phyloP scores from a whole-genome alignment of 768 basidiomycete genomes.

The Infundibulicybe gibba region DNA sequence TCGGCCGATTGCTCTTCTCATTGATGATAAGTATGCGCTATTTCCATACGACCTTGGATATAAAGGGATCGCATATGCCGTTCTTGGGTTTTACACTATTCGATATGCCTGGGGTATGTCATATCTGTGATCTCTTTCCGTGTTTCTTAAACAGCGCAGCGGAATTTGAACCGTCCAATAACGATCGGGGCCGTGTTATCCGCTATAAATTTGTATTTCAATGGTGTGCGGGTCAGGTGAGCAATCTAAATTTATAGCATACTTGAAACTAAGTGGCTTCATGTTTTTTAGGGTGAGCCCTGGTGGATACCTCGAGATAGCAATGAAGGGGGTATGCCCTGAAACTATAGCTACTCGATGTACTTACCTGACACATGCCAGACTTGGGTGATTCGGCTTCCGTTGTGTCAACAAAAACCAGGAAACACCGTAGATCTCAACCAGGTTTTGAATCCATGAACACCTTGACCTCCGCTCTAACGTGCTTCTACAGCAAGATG shows the following conservation, averaged over 20 bases:
- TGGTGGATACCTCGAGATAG: slow-evolving; percentile 34
- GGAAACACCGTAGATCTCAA: too few relatives aligned
- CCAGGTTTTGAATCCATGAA: too few relatives aligned
- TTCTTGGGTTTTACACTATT: slow-evolving; percentile 73
- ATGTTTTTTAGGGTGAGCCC: slow-evolving; percentile 32
- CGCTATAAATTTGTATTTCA: slow-evolving; percentile 83
- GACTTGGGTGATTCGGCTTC: too few relatives aligned
- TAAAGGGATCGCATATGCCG: slow-evolving; percentile 41
- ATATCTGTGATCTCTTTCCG: not conserved
- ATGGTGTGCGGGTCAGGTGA: slow-evolving; percentile 73
- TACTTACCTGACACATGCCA: too few relatives aligned
- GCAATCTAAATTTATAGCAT: not conserved
- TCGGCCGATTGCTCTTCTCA: slow-evolving; percentile 65
- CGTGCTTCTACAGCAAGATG: too few relatives aligned
- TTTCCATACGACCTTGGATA: slow-evolving; percentile 69
- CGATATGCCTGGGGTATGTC: slow-evolving; percentile 64
- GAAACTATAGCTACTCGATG: not conserved
- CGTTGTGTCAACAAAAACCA: too few relatives aligned
- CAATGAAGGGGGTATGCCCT: not conserved
- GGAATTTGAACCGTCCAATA: slow-evolving; percentile 54
- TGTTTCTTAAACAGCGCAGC: slow-evolving; percentile 31
- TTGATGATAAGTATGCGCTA: slow-evolving; percentile 67
- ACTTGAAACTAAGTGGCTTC: not conserved
- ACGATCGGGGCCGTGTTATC: slow-evolving; percentile 50
- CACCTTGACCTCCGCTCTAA: too few relatives aligned